Percentiles rank a stretch among this genome's conserved stretches.
These are phyloP conservation scores for Termitomyces sp. DNA, from an alignment of 1,284 basidiomycete species.

Conservation along the genomic window DNA sequence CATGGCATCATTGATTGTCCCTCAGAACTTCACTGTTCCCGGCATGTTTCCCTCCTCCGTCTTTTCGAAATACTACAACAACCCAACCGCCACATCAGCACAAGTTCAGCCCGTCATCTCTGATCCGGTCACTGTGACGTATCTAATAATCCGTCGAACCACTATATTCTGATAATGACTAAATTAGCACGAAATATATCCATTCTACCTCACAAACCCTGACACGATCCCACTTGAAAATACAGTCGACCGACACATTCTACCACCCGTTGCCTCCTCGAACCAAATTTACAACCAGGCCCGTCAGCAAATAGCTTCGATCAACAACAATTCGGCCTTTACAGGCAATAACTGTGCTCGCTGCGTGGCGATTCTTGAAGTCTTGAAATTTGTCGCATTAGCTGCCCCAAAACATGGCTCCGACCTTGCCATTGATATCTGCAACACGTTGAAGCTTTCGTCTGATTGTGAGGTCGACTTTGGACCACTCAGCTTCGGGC, in stretches of 20 bases:
- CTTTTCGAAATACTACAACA: constrained; percentile 61
- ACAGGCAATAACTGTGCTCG: constrained; percentile 48
- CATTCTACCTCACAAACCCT: constrained; percentile 55
- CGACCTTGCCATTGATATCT: constrained; percentile 51
- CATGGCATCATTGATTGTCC: constrained; percentile 22
- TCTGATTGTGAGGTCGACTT: constrained; percentile 46
- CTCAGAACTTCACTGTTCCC: constrained; percentile 50
- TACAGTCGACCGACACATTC: constrained; percentile 57
- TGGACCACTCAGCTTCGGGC: constrained; percentile 44
- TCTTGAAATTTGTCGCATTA: constrained; percentile 62
- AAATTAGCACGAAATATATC: constrained; percentile 49
- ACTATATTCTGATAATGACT: constrained; percentile 1
- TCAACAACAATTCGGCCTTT: constrained; percentile 47
- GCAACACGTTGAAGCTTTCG: constrained; percentile 56
- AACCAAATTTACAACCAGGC: constrained; percentile 44
- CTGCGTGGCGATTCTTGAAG: constrained; percentile 58
- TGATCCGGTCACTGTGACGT: constrained; percentile 55
- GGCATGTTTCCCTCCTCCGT: constrained; percentile 60
- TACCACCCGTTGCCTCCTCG: constrained; percentile 50
- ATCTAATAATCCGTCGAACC: constrained; percentile 1
- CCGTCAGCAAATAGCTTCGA: constrained; percentile 48
- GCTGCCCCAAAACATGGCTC: constrained; percentile 63
- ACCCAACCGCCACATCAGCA: constrained; percentile 60
- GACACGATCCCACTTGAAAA: constrained; percentile 50
- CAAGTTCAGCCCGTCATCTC: constrained; percentile 69